Base-by-base conservation (phyloP, 306 rosid species). In the Quercus suber region DNA sequence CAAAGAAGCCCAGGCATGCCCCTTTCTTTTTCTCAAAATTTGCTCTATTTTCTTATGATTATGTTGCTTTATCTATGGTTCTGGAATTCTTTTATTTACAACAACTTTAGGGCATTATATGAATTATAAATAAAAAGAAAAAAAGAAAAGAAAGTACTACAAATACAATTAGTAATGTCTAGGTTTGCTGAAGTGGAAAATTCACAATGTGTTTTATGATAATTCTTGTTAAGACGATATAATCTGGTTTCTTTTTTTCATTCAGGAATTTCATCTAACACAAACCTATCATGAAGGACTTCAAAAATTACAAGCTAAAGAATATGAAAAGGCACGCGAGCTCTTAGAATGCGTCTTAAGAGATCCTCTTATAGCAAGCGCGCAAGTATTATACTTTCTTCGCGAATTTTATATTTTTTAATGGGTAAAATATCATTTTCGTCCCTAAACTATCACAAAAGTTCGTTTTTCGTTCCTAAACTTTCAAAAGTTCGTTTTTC, bases 271-370 rank as follows among this genome's bases (percentile, higher is more conserved):
- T 84, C 96, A 90, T 88, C 89, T 95, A 37, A 89, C 99, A 71
- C 97, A 95, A 83, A 91, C 94, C 73, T 95, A 95, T 81, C 99
- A 92, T 78, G 97, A 92, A 41, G 99, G 99, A 31, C 97, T 95
- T 73, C 92, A 86, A 64, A 92, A 89, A 83, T 84, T 95, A 77
- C 94, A 95, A 88, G 86, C 88, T 15, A 91, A 92, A 85, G 96
- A 91, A n/a, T 95, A 86, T 73, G 93, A 88, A 63, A 91, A 90
- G 88, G 97, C 99, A 51, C 85, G 88, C 0, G 83, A 95, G 83
- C 89, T 95, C 57, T 88, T 95, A 75, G 98, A 95, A 60, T 90
- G 90, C 63, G 96, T 92, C 20, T 92, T 95, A 6, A 90, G 87
- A 80, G 99, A 95, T 78, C 98, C 93, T 64, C 86, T 95, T 55